These are phyloP conservation scores for Lactuca saligna DNA, from an alignment of 129 eudicot species.

Conservation along the genomic window DNA sequence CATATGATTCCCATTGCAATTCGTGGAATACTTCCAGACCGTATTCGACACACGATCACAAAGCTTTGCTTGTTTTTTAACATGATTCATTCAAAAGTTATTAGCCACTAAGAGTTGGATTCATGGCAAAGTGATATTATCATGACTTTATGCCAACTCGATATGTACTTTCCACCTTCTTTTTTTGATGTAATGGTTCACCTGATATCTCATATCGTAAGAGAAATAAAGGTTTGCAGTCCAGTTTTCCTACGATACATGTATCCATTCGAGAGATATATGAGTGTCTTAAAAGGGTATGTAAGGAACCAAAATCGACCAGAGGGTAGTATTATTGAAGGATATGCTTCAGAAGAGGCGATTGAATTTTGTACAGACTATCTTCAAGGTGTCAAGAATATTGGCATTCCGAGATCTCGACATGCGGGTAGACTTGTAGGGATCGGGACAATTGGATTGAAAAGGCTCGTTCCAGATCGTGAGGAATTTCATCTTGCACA, in stretches of 20 bases:
- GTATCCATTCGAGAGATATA: conserved; percentile 9
- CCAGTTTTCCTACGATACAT: background rate
- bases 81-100: background rate
- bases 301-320: conserved; percentile 3
- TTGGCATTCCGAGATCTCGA: background rate
- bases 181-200: conserved; percentile 2
- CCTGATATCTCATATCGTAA: background rate
- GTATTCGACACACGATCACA: background rate
- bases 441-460: background rate
- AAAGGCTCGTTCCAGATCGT: background rate
- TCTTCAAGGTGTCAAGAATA: background rate
- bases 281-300: conserved; percentile 3
- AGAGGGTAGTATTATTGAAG: background rate
- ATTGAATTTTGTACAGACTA: background rate
- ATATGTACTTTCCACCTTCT: conserved; percentile 3
- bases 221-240: too few relatives aligned
- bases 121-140: background rate
- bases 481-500: background rate
- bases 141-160: background rate
- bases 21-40: too few relatives aligned
- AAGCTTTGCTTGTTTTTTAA: background rate
- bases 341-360: too few relatives aligned
- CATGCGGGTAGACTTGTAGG: background rate
- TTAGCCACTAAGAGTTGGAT: background rate
- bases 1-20: too few relatives aligned